Conservation (phyloP, 805 yeast genomes). For the Wickerhamiella alocasiicola region DNA sequence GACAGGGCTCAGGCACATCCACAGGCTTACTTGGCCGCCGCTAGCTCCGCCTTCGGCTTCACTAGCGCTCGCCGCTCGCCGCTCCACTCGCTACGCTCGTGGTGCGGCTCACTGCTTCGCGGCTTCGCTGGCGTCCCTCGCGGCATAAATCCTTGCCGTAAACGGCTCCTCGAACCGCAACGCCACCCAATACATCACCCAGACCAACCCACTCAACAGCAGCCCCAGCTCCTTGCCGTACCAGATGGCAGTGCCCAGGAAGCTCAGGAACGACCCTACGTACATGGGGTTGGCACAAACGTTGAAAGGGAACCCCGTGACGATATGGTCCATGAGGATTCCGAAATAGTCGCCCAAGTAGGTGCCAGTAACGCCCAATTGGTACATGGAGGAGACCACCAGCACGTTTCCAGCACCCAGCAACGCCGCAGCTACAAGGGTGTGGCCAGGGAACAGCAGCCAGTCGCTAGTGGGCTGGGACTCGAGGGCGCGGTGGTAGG, state of each 20-base stretch:
- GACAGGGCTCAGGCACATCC: too few relatives aligned
- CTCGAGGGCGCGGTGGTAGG: constrained; percentile 53
- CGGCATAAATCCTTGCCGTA: constrained; percentile 82
- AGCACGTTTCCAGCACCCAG: constrained; percentile 67
- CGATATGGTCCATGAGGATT: constrained; percentile 79
- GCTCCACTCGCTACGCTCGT: too few relatives aligned
- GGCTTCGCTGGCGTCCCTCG: constrained; percentile 37
- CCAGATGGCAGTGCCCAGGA: constrained; percentile 81
- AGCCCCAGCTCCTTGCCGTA: constrained; percentile 86
- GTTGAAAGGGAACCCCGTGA: constrained; percentile 87
- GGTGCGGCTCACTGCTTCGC: too few relatives aligned
- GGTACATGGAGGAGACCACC: constrained; percentile 78
- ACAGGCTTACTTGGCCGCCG: too few relatives aligned
- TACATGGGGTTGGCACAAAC: constrained; percentile 93
- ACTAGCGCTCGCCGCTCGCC: too few relatives aligned
- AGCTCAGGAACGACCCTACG: constrained; percentile 79
- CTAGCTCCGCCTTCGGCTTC: not conserved
- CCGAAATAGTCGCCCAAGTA: constrained; percentile 97
- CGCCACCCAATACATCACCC: constrained; percentile 72
- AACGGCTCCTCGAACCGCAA: constrained; percentile 89
- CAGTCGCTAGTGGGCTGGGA: constrained; percentile 57
- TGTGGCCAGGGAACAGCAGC: constrained; percentile 31
- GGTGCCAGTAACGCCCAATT: constrained; percentile 90
- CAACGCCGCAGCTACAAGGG: constrained; percentile 39
- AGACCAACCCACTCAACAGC: constrained; percentile 57